Evolutionary conservation across 1,284 basidiomycete genomes (phyloP), one percentile per base, ranked within the genome.

Genomic region (Trametes polyzona): DNA sequence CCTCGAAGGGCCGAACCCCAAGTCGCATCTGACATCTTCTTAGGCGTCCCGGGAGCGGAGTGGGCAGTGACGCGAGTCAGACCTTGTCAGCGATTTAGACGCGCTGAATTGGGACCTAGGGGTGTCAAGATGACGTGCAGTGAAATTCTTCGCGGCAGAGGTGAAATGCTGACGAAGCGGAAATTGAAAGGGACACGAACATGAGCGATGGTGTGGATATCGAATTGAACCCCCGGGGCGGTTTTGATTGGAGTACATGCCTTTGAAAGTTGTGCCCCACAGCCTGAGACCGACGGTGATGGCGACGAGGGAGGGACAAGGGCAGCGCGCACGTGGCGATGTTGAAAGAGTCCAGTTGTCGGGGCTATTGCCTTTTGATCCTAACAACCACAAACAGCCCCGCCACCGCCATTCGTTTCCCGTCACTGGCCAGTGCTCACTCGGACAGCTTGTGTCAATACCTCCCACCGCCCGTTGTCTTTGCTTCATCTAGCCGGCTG

Each of bases 341-440:
- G 57, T 48, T 53, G 35, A 52, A 39, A 37, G n/a, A 3, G 39
- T 27, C 41, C 6, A 32, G 39, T 46, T 48, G 53, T 51, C 44
- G 33, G 49, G 43, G 52, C 49, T 47, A 58, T 55, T 44, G 47
- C 37, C 58, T 51, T 60, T 26, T 10, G 39, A 63, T 52, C 47
- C 56, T 58, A 63, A 63, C 53, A 60, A 11, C 21, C 23, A 24
- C 51, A 60, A 63, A 63, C 53, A 63, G 16, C 24, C 10, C 47
- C 23, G 47, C 55, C 47, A 48, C 43, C 52, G 10, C 46, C n/a
- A n/a, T n/a, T n/a, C n/a, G 33, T 12, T 27, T 49, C 46, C 16
- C 16, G 33, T 27, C 30, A 36, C 21, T 14, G 23, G 27, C 35
- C 19, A n/a, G n/a, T 27, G 21, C 35, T 17, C 44, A 21, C 24